Evolutionary conservation across 2,329 filamentous ascomycete species (phyloP), one percentile per base, ranked within the genome.

Genomic region (Zymoseptoria tritici): DNA sequence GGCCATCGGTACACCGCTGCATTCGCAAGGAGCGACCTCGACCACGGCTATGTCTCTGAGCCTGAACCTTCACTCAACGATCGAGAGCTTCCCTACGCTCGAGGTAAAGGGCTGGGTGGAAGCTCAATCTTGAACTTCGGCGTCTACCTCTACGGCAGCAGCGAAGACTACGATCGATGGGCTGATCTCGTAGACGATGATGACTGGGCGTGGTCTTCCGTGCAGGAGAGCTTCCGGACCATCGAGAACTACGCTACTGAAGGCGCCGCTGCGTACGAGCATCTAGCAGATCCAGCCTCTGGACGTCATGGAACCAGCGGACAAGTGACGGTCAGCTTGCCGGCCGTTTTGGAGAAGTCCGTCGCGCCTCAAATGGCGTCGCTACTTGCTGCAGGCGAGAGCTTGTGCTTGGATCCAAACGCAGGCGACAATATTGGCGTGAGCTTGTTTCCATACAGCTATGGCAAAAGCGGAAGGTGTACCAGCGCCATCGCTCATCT

Each of bases 91-190:
- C 66, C 70, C 29, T 76, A 78, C 54, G 75, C 77, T 29, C 75
- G 78, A 16, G 79, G 78, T 29, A 77, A 76, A 56, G 75, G 78
- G 0, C 69, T 81, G 1, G 79, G 79, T 3, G 79, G 79, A 13
- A 77, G 75, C 9, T 77, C 72, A 1, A 72, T 74, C 0, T 71
- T 80, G 49, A 79, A 80, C 60, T 75, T 77, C 29, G 70, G 69
- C 16, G 78, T 80, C 13, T 86, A 77, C 68, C 80, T 77, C 2
- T 64, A 81, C 24, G 85, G 86, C 2, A 78, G 82, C 1, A 73
- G 75, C 1, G 83, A 83, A 56, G 85, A 88, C 63, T 87, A 84
- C 61, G 78, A 88, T 26, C 77, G 82, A 57, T 87, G 85, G 83
- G 83, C 83, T 0, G 72, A 76, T 0, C 62, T 80, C 1, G 80